Evolutionary conservation across 192 early-diverging fungal species (phyloP), one percentile per base, ranked within the genome.

Genomic region (Dispira parvispora): DNA sequence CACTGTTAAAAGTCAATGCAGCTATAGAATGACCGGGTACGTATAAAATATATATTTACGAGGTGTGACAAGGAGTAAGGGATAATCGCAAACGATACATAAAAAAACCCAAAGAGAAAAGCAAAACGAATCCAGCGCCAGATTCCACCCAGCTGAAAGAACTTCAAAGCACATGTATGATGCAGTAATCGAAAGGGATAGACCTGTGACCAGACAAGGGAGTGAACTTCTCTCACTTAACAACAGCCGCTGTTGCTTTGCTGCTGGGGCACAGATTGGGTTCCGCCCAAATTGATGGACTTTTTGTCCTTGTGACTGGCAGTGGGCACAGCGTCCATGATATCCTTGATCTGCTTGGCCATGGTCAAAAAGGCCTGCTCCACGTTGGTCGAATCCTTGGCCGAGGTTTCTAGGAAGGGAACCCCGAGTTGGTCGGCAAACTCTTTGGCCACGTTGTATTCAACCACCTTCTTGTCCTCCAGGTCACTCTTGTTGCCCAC

Each of bases 301-400:
- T 54, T 63, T 43, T 63, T 56, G 28, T 64, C 68, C 61, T 45
- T 68, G n/a, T 53, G 20, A 9, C 32, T 45, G 50, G 16, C 38
- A 27, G 20, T 32, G 18, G 66, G 49, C 16, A 57, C 32, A 13
- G 45, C 42, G 52, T 64, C 75, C 66, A 75, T 69, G 47, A 88
- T 84, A 71, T 99, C 96, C 81, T 99, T 99, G 70, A 99, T 99
- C 78, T 99, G 96, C 73, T 92, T 94, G 26, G 96, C 94, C 96
- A 99, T 97, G 38, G 92, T 97, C 85, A 99, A 80, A 82, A 99
- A 99, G 43, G 96, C 96, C 68, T 92, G 89, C 77, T 99, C 96
- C 16, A 99, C 96, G 67, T 99, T 99, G 23, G 89, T 89, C 12
- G 96, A 86, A 67, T 91, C 88, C 81, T 99, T 99, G 62, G 96